Evolutionary conservation across 1,139 yeast genomes (phyloP), one percentile per base, ranked within the genome.

Genomic region (Saccharomyces hybrid): DNA sequence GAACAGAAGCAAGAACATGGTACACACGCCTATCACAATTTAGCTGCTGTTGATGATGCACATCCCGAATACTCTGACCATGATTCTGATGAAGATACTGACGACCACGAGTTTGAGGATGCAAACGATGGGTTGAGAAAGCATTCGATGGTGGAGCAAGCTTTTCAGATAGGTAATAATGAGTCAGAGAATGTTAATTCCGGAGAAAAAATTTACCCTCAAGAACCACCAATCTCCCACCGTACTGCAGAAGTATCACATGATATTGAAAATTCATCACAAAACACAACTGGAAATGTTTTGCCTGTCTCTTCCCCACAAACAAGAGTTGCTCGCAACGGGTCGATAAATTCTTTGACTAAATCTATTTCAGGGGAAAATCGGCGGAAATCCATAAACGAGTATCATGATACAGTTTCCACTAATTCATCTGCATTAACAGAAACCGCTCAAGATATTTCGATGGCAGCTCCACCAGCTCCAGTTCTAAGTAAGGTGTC

Each of bases 401-500:
- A 16, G 25, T 26, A 14, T 5, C 23, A 38, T 38, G 44, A 19
- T 6, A 23, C 13, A 11, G 25, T 38, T 38, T 38, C 44, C 16
- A 19, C 44, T 8, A 9, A 19, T 9, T 6, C 44, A 38, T 19
- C 26, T 38, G 25, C n/a, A 19, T 38, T 38, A 8, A 11, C 13
- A 9, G 13, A 19, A 19, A 19, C 44, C 9, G 25, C 11, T 38
- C 26, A 23, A 16, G 19, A 38, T 38, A 16, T 38, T 11, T 7
- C 44, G 5, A 9, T 11, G 5, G 59, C 64, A 5, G 54, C 55
- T 23, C 55, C 60, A 27, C 38, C 62, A 11, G 59, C 60, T 29
- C 58, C 67, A 14, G 59, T 62, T 32, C 3, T 38, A 11, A 38
- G 44, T 11, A 25, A 16, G 26, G 54, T 61, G 14, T 62, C 62